Conservation (phyloP, 1,284 basidiomycete genomes). For the Trametes polyzona region DNA sequence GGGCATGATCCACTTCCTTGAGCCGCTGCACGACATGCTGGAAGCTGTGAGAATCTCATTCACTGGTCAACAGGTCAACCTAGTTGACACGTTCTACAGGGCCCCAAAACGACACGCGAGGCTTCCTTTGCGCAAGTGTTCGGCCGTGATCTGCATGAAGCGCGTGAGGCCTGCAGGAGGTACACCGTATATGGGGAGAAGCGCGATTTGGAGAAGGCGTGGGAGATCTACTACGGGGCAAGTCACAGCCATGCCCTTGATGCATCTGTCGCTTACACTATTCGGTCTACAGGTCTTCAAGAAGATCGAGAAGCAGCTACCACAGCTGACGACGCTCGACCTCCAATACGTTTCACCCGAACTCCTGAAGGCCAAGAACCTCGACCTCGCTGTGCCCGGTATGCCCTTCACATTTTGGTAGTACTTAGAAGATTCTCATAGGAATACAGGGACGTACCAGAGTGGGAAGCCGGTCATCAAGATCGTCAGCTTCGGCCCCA, state of each 20-base stretch:
- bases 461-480: conserved; percentile 86
- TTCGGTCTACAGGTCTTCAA: conserved; percentile 78
- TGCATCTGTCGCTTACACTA: background rate
- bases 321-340: conserved; percentile 89
- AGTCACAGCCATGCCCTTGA: conserved; percentile 19
- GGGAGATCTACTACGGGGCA: conserved; percentile 97
- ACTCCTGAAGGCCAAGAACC: conserved; percentile 85
- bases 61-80: background rate
- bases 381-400: conserved; percentile 96
- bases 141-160: conserved; percentile 91
- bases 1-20: conserved; percentile 95
- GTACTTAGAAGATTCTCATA: background rate
- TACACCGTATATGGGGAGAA: conserved; percentile 90
- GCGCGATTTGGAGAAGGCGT: conserved; percentile 95
- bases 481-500: conserved; percentile 85
- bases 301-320: conserved; percentile 94
- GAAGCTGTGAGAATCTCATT: conserved; percentile 67
- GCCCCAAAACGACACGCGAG: conserved; percentile 92
- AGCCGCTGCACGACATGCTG: conserved; percentile 93
- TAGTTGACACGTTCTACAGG: conserved; percentile 49
- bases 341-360: conserved; percentile 98
- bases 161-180: conserved; percentile 89
- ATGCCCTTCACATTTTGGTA: conserved; percentile 21
- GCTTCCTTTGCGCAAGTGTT: conserved; percentile 96
- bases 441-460: conserved; percentile 82